Evolutionary conservation across 1,139 yeast species (phyloP), one percentile per base, ranked within the genome.

Genomic region (Zygotorulaspora mrakii): DNA sequence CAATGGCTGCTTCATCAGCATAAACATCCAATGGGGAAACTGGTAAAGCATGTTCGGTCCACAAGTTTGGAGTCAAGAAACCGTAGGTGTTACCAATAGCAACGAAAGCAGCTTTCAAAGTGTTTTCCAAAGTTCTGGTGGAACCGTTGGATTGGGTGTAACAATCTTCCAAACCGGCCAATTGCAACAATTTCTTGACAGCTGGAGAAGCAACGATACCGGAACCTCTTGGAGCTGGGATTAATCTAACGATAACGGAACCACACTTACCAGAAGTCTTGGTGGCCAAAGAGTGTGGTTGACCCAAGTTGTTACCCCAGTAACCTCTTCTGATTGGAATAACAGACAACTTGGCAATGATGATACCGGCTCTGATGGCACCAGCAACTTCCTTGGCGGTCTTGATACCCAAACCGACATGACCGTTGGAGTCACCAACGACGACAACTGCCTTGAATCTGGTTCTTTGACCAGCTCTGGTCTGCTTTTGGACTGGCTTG

Each of bases 381-480:
- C 96, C 88, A 65, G 99, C 98, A 67, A 91, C 97, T 79, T 94
- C 99, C 88, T 91, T 91, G 67, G 98, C 96, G 73, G 97, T 89
- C 88, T 94, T 94, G 78, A 94, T 89, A 80, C 99, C 99, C 71
- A 91, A 85, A 85, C 99, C 99, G 77, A 91, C 96, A 82, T 94
- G 98, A 74, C 98, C 99, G 87, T 88, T 87, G 67, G 89, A 77
- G 79, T 94, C 98, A 81, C 99, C 99, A 71, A 91, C 88, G 69
- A 91, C 89, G 70, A 94, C 97, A 69, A 91, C 95, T 73, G 97
- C 98, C 94, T 94, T 94, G 85, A 91, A 89, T 82, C 99, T 88
- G 76, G 98, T 91, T 82, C 99, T 91, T 82, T 91, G 99, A 88
- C 99, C 99, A 67, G 99, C 99, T 78, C 96, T 83, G 81, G 99